These are phyloP conservation scores for Cercis canadensis DNA, from an alignment of 306 rosid genomes.

Conservation along the genomic window DNA sequence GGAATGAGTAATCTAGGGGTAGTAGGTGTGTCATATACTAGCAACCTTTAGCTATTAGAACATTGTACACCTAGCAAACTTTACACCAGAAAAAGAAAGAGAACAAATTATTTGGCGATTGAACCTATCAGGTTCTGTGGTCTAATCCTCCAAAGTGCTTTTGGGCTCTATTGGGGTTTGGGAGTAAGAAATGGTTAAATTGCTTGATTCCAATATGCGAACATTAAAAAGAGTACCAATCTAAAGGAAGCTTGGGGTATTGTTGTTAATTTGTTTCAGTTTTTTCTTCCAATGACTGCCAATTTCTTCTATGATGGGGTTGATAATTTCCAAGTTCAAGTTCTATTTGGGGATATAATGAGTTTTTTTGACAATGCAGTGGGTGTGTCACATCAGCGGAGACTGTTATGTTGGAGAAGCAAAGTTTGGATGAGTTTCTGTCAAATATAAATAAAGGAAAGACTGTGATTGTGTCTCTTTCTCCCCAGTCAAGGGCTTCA, in stretches of 20 bases:
- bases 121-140: too few relatives aligned
- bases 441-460: conserved; percentile 67
- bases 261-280: conserved; percentile 6
- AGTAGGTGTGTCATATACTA: too few relatives aligned
- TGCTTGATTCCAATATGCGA: not conserved
- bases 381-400: conserved; percentile 97
- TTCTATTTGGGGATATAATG: conserved; percentile 17
- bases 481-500: conserved; percentile 97
- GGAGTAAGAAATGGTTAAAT: too few relatives aligned
- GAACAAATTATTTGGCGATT: too few relatives aligned
- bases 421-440: conserved; percentile 93
- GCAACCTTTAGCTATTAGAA: too few relatives aligned
- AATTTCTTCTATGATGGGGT: conserved; percentile 4
- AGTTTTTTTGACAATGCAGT: conserved; percentile 57
- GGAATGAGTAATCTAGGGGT: not conserved
- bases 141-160: too few relatives aligned
- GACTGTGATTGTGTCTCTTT: conserved; percentile 75
- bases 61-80: too few relatives aligned
- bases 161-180: too few relatives aligned
- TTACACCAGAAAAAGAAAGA: too few relatives aligned
- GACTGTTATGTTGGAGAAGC: conserved; percentile 95
- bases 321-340: conserved; percentile 14
- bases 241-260: not conserved
- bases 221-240: not conserved
- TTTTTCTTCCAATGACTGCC: not conserved